These are phyloP conservation scores for Luvunga scandens DNA, from an alignment of 345 rosid species.

Conservation along the genomic window DNA sequence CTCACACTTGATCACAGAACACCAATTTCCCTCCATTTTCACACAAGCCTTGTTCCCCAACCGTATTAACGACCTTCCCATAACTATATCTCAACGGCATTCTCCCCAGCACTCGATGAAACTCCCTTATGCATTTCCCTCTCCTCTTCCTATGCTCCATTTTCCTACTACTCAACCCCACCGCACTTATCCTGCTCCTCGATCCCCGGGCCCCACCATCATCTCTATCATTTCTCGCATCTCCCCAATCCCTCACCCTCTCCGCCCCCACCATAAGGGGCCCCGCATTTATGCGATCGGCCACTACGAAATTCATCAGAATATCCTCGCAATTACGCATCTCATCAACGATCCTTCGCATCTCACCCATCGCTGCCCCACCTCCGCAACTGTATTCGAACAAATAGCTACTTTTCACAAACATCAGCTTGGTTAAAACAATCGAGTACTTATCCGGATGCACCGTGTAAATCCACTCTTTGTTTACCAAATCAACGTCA, in stretches of 20 bases:
- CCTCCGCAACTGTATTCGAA: constrained; percentile 58
- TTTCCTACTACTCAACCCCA: constrained; percentile 65
- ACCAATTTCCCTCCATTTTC: constrained; percentile 54
- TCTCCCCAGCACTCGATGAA: constrained; percentile 55
- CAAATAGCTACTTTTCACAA: constrained; percentile 50
- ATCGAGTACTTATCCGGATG: constrained; percentile 69
- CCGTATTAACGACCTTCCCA: constrained; percentile 57
- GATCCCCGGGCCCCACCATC: not conserved
- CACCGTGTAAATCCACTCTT: constrained; percentile 73
- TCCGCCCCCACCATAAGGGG: constrained; percentile 68
- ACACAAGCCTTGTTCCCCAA: constrained; percentile 71
- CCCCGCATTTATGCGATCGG: constrained; percentile 48
- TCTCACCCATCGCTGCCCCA: constrained; percentile 43
- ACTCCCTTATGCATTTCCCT: constrained; percentile 57
- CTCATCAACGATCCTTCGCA: constrained; percentile 51
- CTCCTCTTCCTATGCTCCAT: constrained; percentile 69
- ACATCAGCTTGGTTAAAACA: constrained; percentile 66
- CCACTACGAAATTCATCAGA: constrained; percentile 68
- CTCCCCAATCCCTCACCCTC: constrained; percentile 72
- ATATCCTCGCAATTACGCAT: constrained; percentile 74
- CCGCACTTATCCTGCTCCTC: constrained; percentile 37
- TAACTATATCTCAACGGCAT: constrained; percentile 68
- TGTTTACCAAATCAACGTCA: constrained; percentile 42
- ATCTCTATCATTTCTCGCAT: constrained; percentile 48
- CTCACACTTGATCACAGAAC: constrained; percentile 42